A percentile compares a stretch with the other conserved stretches of the same genome.
phyloP scores from a whole-genome alignment of 2,329 filamentous ascomycete species.

The Verticillium longisporum region DNA sequence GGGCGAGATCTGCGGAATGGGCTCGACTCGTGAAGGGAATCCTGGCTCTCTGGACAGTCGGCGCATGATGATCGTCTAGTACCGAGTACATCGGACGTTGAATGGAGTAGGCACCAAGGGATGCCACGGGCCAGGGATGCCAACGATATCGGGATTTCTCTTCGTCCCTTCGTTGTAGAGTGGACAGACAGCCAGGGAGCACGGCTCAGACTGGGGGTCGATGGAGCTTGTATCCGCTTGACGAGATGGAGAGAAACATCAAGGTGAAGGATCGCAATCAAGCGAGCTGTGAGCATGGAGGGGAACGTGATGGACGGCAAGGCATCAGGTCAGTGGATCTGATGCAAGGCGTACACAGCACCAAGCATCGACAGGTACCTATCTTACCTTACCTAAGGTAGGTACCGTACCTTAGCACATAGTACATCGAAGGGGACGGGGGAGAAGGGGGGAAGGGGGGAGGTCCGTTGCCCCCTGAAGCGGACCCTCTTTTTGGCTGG shows the following conservation, averaged over 20 bases:
- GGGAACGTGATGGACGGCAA: background rate
- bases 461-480: background rate
- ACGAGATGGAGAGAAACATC: background rate
- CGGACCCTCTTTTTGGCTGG: conserved; percentile 2
- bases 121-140: background rate
- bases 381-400: too few relatives aligned
- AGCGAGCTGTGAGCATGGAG: background rate
- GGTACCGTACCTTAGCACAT: too few relatives aligned
- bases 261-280: background rate
- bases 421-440: too few relatives aligned
- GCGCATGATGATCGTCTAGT: background rate
- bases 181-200: background rate
- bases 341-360: background rate
- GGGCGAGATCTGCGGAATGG: background rate
- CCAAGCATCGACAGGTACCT: background rate
- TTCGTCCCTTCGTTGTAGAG: too few relatives aligned
- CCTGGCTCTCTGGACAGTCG: background rate
- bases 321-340: background rate
- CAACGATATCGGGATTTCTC: too few relatives aligned
- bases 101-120: background rate
- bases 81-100: background rate
- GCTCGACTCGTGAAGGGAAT: background rate
- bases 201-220: background rate
- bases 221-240: background rate
- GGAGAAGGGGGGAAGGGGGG: background rate